Conservation (phyloP, 2,329 filamentous ascomycete genomes). For the Ophidiomyces ophidiicola region DNA sequence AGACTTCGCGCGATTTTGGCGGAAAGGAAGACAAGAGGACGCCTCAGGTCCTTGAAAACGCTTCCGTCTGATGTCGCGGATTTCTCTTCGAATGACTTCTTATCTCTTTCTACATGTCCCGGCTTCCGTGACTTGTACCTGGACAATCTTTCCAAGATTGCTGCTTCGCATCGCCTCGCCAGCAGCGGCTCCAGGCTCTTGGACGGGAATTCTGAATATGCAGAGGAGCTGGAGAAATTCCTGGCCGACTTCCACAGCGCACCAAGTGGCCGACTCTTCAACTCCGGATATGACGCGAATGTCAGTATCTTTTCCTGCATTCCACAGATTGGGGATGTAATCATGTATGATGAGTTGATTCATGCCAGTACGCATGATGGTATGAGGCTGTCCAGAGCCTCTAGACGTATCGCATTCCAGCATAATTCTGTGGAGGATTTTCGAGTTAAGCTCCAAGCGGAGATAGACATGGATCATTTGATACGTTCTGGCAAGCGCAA, state of each 20-base stretch:
- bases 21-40: conserved; percentile 33
- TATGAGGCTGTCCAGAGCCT: conserved; percentile 53
- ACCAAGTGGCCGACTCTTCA: conserved; percentile 46
- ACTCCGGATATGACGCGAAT: conserved; percentile 57
- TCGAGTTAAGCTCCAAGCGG: conserved; percentile 24
- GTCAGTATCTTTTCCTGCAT: conserved; percentile 49
- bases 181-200: conserved; percentile 51
- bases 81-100: conserved; percentile 56
- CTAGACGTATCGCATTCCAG: conserved; percentile 32
- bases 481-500: conserved; percentile 35
- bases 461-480: conserved; percentile 23
- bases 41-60: conserved; percentile 38
- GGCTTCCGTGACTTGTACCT: conserved; percentile 40
- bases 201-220: conserved; percentile 52
- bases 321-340: conserved; percentile 47
- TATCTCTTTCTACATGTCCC: conserved; percentile 43
- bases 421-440: conserved; percentile 38
- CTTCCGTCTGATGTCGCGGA: conserved; percentile 37
- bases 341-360: conserved; percentile 63
- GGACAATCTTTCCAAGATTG: conserved; percentile 31
- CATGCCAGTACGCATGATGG: conserved; percentile 72
- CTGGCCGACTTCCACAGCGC: conserved; percentile 52
- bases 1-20: conserved; percentile 25
- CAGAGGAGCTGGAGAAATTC: conserved; percentile 45
- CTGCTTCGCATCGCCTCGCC: conserved; percentile 35